A percentile compares a stretch with the other conserved stretches of the same genome.
These are phyloP conservation scores for Taphrina confusa DNA, from an alignment of 1,139 yeast genomes.

Conservation along the genomic window DNA sequence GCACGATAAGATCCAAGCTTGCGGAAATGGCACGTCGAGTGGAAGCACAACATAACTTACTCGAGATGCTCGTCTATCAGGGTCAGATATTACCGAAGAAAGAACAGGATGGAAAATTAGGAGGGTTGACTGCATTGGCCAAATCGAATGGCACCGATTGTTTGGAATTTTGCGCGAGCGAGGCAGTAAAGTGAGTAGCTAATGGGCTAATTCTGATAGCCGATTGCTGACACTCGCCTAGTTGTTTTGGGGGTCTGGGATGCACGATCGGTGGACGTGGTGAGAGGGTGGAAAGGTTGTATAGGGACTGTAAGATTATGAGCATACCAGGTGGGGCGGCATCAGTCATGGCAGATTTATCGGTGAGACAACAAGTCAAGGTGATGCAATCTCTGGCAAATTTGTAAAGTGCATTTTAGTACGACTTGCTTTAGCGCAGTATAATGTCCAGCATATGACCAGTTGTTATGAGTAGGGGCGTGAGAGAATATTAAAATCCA, in stretches of 20 bases:
- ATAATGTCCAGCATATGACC: too few relatives aligned
- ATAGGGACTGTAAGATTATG: slow-evolving; percentile 46
- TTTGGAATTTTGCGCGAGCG: slow-evolving; percentile 49
- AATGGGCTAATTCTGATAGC: neutral
- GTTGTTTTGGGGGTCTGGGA: slow-evolving; percentile 51
- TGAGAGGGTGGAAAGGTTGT: slow-evolving; percentile 51
- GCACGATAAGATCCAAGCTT: slow-evolving; percentile 51
- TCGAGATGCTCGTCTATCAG: slow-evolving; percentile 47
- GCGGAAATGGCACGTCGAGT: slow-evolving; percentile 51
- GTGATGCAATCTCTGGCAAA: slow-evolving; percentile 2
- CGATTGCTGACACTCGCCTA: slow-evolving; percentile 43
- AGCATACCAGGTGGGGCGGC: slow-evolving; percentile 12
- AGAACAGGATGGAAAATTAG: slow-evolving; percentile 48
- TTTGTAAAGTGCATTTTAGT: neutral
- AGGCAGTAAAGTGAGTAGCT: slow-evolving; percentile 43
- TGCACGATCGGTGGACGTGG: slow-evolving; percentile 53
- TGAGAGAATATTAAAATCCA: too few relatives aligned
- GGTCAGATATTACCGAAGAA: slow-evolving; percentile 45
- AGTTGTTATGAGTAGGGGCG: too few relatives aligned
- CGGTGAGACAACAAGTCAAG: slow-evolving; percentile 26
- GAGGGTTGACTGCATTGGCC: slow-evolving; percentile 52
- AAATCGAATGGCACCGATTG: slow-evolving; percentile 51
- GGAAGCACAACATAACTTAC: slow-evolving; percentile 49
- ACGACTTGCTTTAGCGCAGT: too few relatives aligned
- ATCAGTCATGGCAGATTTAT: slow-evolving; percentile 12